Conservation (phyloP, 345 rosid genomes). For the Corchorus capsularis region DNA sequence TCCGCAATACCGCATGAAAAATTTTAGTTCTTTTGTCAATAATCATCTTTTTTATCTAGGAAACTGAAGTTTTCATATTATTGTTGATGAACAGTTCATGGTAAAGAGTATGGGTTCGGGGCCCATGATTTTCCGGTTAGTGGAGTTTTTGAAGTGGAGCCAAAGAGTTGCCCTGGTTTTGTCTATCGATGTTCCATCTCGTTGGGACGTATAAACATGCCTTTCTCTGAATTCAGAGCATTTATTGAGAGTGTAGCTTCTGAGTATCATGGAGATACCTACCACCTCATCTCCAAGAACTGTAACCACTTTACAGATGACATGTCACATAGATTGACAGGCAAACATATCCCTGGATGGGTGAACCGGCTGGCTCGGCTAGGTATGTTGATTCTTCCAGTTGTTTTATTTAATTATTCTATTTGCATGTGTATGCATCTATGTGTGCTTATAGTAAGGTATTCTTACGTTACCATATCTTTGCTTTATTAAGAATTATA, state of each 20-base stretch:
- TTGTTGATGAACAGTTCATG: constrained; percentile 52
- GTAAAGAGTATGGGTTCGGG: constrained; percentile 80
- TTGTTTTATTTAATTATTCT: background rate
- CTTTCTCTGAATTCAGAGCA: constrained; percentile 48
- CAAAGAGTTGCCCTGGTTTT: constrained; percentile 70
- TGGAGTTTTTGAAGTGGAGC: constrained; percentile 85
- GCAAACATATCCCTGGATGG: constrained; percentile 68
- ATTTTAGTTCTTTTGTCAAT: background rate
- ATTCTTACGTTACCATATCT: background rate
- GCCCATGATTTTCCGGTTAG: constrained; percentile 77
- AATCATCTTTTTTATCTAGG: background rate
- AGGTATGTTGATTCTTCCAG: constrained; percentile 38
- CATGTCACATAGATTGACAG: constrained; percentile 53
- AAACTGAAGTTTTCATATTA: background rate
- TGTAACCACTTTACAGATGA: constrained; percentile 84
- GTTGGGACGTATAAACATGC: constrained; percentile 49
- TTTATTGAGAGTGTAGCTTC: constrained; percentile 66
- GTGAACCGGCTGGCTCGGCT: constrained; percentile 76
- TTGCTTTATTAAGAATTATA: background rate
- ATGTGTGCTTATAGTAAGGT: background rate
- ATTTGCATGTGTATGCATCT: background rate
- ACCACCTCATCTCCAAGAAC: constrained; percentile 74
- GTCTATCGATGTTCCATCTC: constrained; percentile 56
- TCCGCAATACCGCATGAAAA: background rate
- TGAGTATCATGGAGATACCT: constrained; percentile 83